Conservation (phyloP, 768 basidiomycete species). For the Trametes meyenii region DNA sequence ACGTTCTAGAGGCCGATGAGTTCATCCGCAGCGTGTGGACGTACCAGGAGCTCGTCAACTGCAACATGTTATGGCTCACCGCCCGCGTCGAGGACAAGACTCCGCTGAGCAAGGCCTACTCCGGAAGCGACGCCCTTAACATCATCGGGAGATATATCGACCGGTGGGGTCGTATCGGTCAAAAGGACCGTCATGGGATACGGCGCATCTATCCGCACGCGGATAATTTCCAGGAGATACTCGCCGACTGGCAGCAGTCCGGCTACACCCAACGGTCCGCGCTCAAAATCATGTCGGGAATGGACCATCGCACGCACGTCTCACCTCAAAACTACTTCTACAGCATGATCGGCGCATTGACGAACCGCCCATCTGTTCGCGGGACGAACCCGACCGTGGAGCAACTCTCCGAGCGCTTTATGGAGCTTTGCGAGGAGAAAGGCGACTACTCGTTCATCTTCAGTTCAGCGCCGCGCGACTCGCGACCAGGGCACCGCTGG, state of each 20-base stretch:
- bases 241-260: conserved; percentile 14
- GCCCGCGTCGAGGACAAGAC: background rate
- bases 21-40: conserved; percentile 30
- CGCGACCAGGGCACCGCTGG: conserved; percentile 16
- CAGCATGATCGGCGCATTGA: conserved; percentile 26
- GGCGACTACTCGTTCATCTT: conserved; percentile 31
- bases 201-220: conserved; percentile 16
- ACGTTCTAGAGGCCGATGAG: conserved; percentile 23
- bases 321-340: conserved; percentile 25
- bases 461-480: conserved; percentile 13
- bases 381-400: conserved; percentile 20
- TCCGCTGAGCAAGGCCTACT: background rate
- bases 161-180: background rate
- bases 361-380: conserved; percentile 13
- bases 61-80: conserved; percentile 14
- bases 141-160: conserved; percentile 16
- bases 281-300: conserved; percentile 19
- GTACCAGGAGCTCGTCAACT: conserved; percentile 27
- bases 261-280: conserved; percentile 22
- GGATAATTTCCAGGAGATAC: conserved; percentile 24
- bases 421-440: conserved; percentile 26
- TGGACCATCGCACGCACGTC: conserved; percentile 9
- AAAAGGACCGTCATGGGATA: background rate
- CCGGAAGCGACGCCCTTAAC: conserved; percentile 9
- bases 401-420: conserved; percentile 22